Evolutionary conservation across 345 rosid species (phyloP).

Genomic region (Abelmoschus esculentus): DNA sequence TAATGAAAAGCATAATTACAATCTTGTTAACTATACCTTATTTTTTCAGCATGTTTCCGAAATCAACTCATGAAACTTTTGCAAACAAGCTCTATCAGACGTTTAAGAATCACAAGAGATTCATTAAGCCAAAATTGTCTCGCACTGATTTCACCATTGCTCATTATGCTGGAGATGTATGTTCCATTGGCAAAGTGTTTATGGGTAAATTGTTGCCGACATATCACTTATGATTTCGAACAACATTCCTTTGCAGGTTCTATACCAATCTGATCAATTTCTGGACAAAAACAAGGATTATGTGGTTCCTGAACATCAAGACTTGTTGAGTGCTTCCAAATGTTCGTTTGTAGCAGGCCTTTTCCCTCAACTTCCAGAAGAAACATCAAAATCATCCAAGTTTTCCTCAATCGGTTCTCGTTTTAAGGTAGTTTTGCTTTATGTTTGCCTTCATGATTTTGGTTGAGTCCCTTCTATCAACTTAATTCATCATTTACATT

Average conservation of each 20-base stretch:
- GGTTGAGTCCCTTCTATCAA: not conserved
- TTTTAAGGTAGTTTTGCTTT: constrained; percentile 51
- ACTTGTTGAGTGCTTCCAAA: constrained; percentile 61
- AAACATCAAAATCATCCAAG: constrained; percentile 82
- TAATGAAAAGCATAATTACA: constrained; percentile 3
- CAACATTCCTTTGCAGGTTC: constrained; percentile 48
- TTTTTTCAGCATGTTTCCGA: constrained; percentile 87
- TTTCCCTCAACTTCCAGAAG: constrained; percentile 85
- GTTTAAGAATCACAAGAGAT: constrained; percentile 76
- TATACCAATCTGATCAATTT: constrained; percentile 86
- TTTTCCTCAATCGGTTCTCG: constrained; percentile 97
- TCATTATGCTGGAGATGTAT: constrained; percentile 97
- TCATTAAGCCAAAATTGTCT: constrained; percentile 88
- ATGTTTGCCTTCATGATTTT: constrained; percentile 3
- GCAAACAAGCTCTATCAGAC: constrained; percentile 92
- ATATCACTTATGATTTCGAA: not conserved
- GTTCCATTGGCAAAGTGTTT: constrained; percentile 4
- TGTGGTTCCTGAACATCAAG: constrained; percentile 93
- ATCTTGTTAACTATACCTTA: constrained; percentile 1
- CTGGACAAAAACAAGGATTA: constrained; percentile 98
- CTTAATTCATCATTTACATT: not conserved
- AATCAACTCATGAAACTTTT: constrained; percentile 97
- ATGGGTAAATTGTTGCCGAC: not conserved
- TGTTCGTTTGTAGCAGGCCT: constrained; percentile 86
- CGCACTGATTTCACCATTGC: constrained; percentile 85